These are phyloP conservation scores for Pythium guiyangense DNA, from an alignment of 352 stramenopile species.

Conservation along the genomic window DNA sequence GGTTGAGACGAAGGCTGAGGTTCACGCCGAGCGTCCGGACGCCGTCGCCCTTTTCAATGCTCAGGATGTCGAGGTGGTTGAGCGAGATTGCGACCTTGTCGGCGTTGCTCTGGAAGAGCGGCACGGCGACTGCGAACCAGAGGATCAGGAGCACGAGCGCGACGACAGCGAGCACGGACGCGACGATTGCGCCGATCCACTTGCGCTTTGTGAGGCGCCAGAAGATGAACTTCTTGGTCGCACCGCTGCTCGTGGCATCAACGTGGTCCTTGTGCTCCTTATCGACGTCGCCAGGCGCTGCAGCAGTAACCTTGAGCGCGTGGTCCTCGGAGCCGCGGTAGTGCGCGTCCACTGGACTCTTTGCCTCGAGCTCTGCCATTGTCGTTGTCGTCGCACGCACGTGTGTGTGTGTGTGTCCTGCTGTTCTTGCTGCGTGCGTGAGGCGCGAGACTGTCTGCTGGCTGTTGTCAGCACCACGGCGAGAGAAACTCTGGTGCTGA, in stretches of 20 bases:
- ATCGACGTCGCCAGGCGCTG: constrained; percentile 21
- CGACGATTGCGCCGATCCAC: constrained; percentile 38
- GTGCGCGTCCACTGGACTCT: constrained; percentile 2
- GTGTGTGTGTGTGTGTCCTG: neutral
- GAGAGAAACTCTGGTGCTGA: neutral
- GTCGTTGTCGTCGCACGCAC: neutral
- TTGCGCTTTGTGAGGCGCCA: constrained; percentile 53
- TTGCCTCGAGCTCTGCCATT: neutral
- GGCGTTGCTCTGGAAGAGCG: constrained; percentile 70
- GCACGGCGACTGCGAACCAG: constrained; percentile 52
- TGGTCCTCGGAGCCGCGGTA: constrained; percentile 13
- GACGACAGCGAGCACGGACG: constrained; percentile 30
- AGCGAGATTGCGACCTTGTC: constrained; percentile 47
- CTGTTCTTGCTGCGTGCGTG: neutral
- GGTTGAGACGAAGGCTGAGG: constrained; percentile 46
- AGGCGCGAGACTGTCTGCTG: neutral
- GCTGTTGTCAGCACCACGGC: neutral
- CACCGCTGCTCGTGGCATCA: neutral
- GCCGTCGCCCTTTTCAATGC: constrained; percentile 23
- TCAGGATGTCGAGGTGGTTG: constrained; percentile 66
- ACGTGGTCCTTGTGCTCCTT: constrained; percentile 28
- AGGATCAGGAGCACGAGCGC: constrained; percentile 51
- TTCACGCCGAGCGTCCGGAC: constrained; percentile 33
- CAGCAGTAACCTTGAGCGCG: constrained; percentile 22
- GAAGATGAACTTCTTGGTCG: constrained; percentile 32